These are phyloP conservation scores for Ceratocystis destructans DNA, from an alignment of 2,329 filamentous ascomycete genomes.

Conservation along the genomic window DNA sequence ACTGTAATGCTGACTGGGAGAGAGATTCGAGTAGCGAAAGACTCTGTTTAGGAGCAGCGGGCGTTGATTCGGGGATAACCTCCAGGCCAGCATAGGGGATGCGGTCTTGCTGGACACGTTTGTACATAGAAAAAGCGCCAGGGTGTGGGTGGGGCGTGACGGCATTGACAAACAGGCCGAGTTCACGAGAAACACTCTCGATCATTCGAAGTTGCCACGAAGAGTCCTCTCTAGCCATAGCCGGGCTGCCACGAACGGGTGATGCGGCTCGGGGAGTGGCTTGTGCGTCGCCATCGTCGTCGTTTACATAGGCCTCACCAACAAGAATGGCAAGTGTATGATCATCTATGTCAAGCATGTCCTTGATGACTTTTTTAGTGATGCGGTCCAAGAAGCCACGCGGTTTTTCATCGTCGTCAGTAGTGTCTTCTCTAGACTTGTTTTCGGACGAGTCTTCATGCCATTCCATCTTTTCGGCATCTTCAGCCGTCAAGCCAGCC, in stretches of 20 bases:
- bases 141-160: slow-evolving; percentile 61
- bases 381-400: slow-evolving; percentile 69
- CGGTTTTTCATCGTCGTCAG: slow-evolving; percentile 32
- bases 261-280: slow-evolving; percentile 34
- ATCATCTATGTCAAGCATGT: slow-evolving; percentile 85
- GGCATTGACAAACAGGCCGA: slow-evolving; percentile 70
- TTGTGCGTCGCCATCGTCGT: slow-evolving; percentile 34
- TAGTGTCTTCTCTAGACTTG: slow-evolving; percentile 32
- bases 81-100: slow-evolving; percentile 69
- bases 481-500: slow-evolving; percentile 5
- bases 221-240: slow-evolving; percentile 29
- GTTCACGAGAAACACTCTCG: slow-evolving; percentile 71
- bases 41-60: slow-evolving; percentile 20
- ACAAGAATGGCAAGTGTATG: slow-evolving; percentile 71
- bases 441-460: slow-evolving; percentile 36
- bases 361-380: slow-evolving; percentile 72
- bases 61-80: slow-evolving; percentile 41
- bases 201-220: slow-evolving; percentile 67
- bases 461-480: slow-evolving; percentile 18
- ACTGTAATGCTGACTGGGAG: slow-evolving; percentile 17
- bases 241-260: slow-evolving; percentile 24
- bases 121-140: slow-evolving; percentile 75
- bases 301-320: slow-evolving; percentile 57
- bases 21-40: slow-evolving; percentile 16
- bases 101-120: slow-evolving; percentile 47